phyloP scores from a whole-genome alignment of 768 basidiomycete species.

The Pleurotus tuoliensis region DNA sequence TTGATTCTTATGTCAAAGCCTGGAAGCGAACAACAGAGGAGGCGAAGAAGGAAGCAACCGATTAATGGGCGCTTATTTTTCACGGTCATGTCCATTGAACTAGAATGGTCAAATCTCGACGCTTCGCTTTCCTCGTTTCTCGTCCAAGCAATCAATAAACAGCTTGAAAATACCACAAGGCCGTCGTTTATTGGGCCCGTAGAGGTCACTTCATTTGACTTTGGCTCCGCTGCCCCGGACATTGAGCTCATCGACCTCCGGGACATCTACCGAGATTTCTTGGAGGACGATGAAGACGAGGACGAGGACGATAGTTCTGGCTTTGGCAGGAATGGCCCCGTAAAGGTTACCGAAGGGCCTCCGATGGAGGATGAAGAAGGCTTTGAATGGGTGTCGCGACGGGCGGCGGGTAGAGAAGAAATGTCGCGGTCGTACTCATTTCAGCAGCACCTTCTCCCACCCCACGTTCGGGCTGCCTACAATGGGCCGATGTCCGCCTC shows the following conservation, averaged over 20 bases:
- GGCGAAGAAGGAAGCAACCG: neutral
- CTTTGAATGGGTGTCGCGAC: conserved; percentile 78
- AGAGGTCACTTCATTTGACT: conserved; percentile 79
- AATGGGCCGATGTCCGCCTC: conserved; percentile 1
- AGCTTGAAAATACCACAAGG: conserved; percentile 64
- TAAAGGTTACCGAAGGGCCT: conserved; percentile 46
- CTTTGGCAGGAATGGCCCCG: conserved; percentile 23
- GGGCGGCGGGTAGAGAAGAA: conserved; percentile 49
- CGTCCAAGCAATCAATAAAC: conserved; percentile 73
- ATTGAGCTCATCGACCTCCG: conserved; percentile 88
- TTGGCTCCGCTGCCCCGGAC: conserved; percentile 80
- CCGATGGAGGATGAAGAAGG: conserved; percentile 68
- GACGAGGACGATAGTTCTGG: conserved; percentile 49
- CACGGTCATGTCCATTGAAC: conserved; percentile 81
- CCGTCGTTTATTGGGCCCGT: conserved; percentile 96
- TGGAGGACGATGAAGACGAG: conserved; percentile 76
- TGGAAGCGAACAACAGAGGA: neutral
- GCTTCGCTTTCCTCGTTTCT: conserved; percentile 63
- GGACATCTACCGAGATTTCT: conserved; percentile 93
- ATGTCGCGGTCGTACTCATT: conserved; percentile 25
- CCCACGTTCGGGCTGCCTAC: conserved; percentile 65
- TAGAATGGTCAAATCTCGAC: conserved; percentile 89
- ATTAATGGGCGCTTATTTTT: neutral
- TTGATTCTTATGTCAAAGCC: no score
- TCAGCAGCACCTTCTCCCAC: conserved; percentile 67